Percentiles rank a stretch among this genome's conserved stretches.
phyloP scores from a whole-genome alignment of 768 basidiomycete species.

The Auriscalpium orientale region DNA sequence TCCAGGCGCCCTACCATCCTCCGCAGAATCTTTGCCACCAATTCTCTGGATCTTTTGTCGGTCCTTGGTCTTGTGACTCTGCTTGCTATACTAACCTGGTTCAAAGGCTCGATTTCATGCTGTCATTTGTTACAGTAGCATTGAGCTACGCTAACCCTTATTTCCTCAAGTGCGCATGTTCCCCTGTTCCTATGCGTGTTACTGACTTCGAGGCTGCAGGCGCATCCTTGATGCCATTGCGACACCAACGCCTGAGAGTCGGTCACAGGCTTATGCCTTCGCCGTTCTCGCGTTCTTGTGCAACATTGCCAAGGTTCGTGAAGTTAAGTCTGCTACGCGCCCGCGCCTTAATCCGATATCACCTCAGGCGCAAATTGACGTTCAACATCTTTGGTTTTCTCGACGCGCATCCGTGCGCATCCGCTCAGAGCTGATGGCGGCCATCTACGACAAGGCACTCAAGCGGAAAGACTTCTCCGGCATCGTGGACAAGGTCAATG shows the following conservation, averaged over 20 bases:
- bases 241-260: conserved; percentile 40
- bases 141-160: conserved; percentile 81
- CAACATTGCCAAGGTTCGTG: conserved; percentile 44
- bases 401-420: conserved; percentile 70
- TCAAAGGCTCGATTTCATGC: conserved; percentile 44
- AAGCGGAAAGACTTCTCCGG: conserved; percentile 82
- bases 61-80: not conserved
- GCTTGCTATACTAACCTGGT: not conserved
- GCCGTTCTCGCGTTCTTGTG: conserved; percentile 69
- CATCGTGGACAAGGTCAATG: conserved; percentile 39
- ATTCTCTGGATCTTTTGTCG: conserved; percentile 36
- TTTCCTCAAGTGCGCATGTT: conserved; percentile 61
- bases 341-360: not conserved
- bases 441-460: conserved; percentile 84
- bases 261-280: conserved; percentile 64
- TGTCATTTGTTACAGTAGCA: conserved; percentile 62
- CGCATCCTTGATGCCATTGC: conserved; percentile 55
- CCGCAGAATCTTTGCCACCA: conserved; percentile 35
- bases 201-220: conserved; percentile 14
- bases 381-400: conserved; percentile 74
- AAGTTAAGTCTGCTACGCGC: not conserved
- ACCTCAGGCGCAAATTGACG: conserved; percentile 39
- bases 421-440: conserved; percentile 75
- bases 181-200: too few species aligned
- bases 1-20: conserved; percentile 31